Percentiles rank a stretch among this genome's conserved stretches.
Evolutionary conservation across 495 filamentous ascomycete genomes (phyloP).

Genomic region (Neurospora sublineolata): DNA sequence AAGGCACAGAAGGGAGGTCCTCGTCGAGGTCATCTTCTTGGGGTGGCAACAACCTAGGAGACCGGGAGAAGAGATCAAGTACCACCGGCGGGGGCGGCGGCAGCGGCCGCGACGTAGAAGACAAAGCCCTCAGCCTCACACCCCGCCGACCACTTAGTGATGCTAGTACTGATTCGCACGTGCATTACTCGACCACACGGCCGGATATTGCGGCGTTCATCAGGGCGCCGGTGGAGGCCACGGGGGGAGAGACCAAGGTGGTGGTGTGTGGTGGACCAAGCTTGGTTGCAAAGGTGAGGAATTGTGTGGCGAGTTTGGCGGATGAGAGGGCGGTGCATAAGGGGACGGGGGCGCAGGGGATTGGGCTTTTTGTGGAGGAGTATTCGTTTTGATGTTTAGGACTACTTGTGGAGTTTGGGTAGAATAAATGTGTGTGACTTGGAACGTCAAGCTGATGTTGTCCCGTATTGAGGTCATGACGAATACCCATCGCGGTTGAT

Average conservation of each 20-base stretch:
- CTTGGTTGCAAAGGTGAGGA: conserved; percentile 54
- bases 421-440: too few species aligned
- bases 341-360: conserved; percentile 77
- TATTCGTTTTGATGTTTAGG: conserved; percentile 27
- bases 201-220: conserved; percentile 37
- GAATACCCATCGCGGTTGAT: too few species aligned
- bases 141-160: conserved; percentile 10
- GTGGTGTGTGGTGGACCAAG: conserved; percentile 80
- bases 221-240: conserved; percentile 50
- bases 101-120: conserved; percentile 12
- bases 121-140: neutral
- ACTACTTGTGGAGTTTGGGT: too few species aligned
- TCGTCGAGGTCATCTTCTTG: conserved; percentile 8
- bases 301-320: conserved; percentile 55
- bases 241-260: conserved; percentile 71
- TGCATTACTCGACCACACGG: conserved; percentile 26
- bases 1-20: neutral
- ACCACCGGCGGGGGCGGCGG: conserved; percentile 10
- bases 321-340: conserved; percentile 87
- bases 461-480: too few species aligned
- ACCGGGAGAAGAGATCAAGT: conserved; percentile 14
- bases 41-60: conserved; percentile 7
- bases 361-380: conserved; percentile 40
- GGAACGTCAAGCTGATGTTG: too few species aligned
- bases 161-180: conserved; percentile 27